Evolutionary conservation across 2,329 filamentous ascomycete species (phyloP).

Genomic region (Raffaelea ambrosiae): DNA sequence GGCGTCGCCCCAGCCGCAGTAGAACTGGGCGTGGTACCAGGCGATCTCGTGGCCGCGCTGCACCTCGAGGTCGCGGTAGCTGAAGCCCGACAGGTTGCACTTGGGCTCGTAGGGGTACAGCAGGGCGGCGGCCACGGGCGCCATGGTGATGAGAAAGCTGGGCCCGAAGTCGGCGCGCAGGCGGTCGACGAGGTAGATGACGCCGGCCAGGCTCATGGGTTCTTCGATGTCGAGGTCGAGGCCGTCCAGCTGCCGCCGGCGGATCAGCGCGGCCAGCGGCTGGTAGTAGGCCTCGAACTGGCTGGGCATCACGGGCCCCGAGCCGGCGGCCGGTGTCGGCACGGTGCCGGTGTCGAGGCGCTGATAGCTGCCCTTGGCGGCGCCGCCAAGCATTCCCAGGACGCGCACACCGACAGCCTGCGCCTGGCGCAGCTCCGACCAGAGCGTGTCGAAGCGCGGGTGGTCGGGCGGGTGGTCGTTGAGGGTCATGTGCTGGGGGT

Average conservation of each 20-base stretch:
- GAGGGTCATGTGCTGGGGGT: constrained; percentile 52
- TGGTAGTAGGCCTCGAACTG: constrained; percentile 62
- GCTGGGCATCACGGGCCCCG: constrained; percentile 21
- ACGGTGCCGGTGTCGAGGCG: constrained; percentile 38
- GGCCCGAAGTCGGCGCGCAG: constrained; percentile 58
- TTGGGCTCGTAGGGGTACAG: constrained; percentile 44
- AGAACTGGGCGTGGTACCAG: constrained; percentile 82
- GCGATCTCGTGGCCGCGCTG: constrained; percentile 54
- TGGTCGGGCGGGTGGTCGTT: constrained; percentile 65
- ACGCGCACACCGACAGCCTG: constrained; percentile 64
- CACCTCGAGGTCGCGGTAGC: constrained; percentile 62
- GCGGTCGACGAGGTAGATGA: constrained; percentile 55
- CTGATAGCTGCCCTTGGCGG: constrained; percentile 61
- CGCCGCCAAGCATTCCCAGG: constrained; percentile 75
- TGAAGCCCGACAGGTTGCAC: constrained; percentile 65
- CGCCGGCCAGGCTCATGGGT: constrained; percentile 53
- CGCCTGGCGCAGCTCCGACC: constrained; percentile 61
- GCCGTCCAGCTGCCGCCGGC: constrained; percentile 49
- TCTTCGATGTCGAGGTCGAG: constrained; percentile 73
- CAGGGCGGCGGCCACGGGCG: constrained; percentile 68
- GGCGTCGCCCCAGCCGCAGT: constrained; percentile 72
- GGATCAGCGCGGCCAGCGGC: constrained; percentile 54
- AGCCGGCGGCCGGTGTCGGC: constrained; percentile 13
- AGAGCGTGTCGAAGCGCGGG: constrained; percentile 54
- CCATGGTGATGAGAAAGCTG: constrained; percentile 64